Base-by-base conservation (phyloP, 192 early-diverging fungal species). In the Podochytrium sp. region DNA sequence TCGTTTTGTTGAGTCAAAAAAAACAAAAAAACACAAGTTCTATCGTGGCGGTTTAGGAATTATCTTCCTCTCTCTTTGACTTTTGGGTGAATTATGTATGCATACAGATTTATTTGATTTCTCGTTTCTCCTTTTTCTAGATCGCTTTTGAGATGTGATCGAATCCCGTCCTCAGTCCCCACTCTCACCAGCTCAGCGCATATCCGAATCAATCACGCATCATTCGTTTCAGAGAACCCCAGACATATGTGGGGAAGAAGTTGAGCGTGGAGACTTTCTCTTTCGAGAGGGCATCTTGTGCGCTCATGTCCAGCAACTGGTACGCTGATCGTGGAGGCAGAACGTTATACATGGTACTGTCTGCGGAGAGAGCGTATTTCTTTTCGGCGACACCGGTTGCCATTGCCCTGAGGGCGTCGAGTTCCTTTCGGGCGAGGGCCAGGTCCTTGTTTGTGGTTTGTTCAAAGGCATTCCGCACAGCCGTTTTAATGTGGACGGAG, bases 191-290 rank as follows among this genome's bases (percentile, higher is more conserved):
- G 12, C 12, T n/a, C n/a, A n/a, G n/a, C n/a, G 47, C 47, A 49
- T n/a, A 49, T 61, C 52, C 33, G 35, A 70, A 34, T 51, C 33
- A 23, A 34, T 70, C 55, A 57, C 52, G 55, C 53, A 59, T 59
- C 56, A 72, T 38, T 30, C 71, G 29, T 30, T 59, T 58, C 5
- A 56, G 35, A 27, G 35, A 43, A 6, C 41, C 71, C 41, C 71
- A 49, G 25, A 72, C 57, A 34, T 72, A 72, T 16, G 55, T 72
- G n/a, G 71, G 71, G 37, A 72, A 72, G 58, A 72, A 72, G 3
- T 27, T 60, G 2, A 59, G 40, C 0, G 53, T 59, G 25, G 71
- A 72, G 5, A 72, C 71, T 29, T 72, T 72, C 32, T 72, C 56
- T 23, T 16, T 23, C 7, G 57, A 35, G 14, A 72, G 14, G 12